Evolutionary conservation across 2,329 filamentous ascomycete genomes (phyloP).

Genomic region (Xylaria sp.): DNA sequence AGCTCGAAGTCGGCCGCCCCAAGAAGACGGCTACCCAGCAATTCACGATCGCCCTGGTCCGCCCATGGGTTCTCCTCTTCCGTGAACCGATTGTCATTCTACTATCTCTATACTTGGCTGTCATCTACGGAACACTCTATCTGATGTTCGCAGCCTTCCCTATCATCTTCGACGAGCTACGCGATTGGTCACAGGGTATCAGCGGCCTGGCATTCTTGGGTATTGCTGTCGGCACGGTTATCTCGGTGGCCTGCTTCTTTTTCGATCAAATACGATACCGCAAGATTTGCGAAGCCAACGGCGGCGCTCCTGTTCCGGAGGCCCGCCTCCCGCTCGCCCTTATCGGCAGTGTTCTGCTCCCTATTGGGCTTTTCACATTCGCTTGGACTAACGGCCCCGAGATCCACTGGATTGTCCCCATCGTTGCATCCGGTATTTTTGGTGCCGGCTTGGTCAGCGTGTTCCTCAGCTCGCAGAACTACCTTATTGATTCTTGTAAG

Average conservation of each 20-base stretch:
- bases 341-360: slow-evolving; percentile 70
- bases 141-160: slow-evolving; percentile 71
- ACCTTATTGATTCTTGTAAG: slow-evolving; percentile 65
- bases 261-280: slow-evolving; percentile 67
- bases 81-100: slow-evolving; percentile 76
- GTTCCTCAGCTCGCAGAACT: slow-evolving; percentile 68
- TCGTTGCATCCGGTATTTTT: slow-evolving; percentile 52
- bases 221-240: slow-evolving; percentile 73
- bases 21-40: slow-evolving; percentile 60
- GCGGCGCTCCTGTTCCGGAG: slow-evolving; percentile 72
- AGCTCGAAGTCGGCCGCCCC: slow-evolving; percentile 58
- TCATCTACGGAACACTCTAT: slow-evolving; percentile 68
- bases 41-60: slow-evolving; percentile 67
- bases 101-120: slow-evolving; percentile 73
- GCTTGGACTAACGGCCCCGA: slow-evolving; percentile 71
- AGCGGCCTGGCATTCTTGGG: slow-evolving; percentile 75
- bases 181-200: slow-evolving; percentile 69
- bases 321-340: slow-evolving; percentile 71
- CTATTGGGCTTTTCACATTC: slow-evolving; percentile 74
- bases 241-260: slow-evolving; percentile 66
- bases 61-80: slow-evolving; percentile 77
- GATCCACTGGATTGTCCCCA: slow-evolving; percentile 65
- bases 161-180: slow-evolving; percentile 71
- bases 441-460: slow-evolving; percentile 61
- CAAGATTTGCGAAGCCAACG: slow-evolving; percentile 55